Conservation (phyloP, 306 rosid genomes). For the Cicer pinnatifidum region DNA sequence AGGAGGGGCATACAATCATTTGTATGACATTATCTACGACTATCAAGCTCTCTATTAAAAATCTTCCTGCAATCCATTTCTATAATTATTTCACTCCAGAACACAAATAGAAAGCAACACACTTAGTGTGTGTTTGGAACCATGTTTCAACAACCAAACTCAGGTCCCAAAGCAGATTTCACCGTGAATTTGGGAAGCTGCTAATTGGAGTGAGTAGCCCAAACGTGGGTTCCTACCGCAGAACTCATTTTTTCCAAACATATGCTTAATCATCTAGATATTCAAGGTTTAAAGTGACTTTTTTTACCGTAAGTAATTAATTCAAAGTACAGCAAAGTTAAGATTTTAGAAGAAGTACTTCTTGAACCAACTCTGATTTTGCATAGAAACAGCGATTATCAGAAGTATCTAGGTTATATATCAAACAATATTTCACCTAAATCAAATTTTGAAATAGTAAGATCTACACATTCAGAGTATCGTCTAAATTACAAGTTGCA, state of each 20-base stretch:
- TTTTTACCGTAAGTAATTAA: not conserved
- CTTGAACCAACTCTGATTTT: not conserved
- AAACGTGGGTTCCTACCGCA: too few species aligned
- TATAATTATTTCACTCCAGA: conserved; percentile 30
- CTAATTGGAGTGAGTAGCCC: too few species aligned
- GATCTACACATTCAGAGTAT: conserved; percentile 27
- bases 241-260: too few species aligned
- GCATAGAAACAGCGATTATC: conserved; percentile 26
- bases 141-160: too few species aligned
- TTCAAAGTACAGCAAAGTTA: conserved; percentile 2
- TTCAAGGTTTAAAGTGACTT: conserved; percentile 19
- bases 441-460: not conserved
- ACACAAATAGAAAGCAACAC: conserved; percentile 19
- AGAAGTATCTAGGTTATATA: conserved; percentile 1
- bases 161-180: too few species aligned
- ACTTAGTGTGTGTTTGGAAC: not conserved
- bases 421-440: conserved; percentile 13
- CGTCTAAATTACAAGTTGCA: not conserved
- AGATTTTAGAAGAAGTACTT: not conserved
- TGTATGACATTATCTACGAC: conserved; percentile 33
- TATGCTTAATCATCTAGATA: not conserved
- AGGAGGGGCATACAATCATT: conserved; percentile 24
- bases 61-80: conserved; percentile 18
- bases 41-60: conserved; percentile 20
- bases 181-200: too few species aligned